Evolutionary conservation across 163 green algal species (phyloP), one percentile per base, ranked within the genome.

Genomic region (Scenedesmus sp.): DNA sequence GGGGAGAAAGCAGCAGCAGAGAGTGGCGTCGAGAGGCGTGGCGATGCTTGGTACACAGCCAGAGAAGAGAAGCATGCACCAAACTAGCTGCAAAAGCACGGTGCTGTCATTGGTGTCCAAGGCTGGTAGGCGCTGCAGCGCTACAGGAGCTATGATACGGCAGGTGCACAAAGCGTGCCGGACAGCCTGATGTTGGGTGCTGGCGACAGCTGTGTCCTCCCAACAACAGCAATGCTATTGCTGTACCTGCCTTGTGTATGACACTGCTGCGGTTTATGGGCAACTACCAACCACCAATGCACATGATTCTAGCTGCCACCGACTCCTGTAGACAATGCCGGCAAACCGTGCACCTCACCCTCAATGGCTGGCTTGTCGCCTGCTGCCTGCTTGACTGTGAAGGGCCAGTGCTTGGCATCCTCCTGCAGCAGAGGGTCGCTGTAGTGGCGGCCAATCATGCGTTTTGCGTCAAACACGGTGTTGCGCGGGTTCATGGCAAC

Each of bases 371-470:
- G 96, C 94, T 98, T 98, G 91, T 98, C 96, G 46, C 92, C 96
- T 59, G 93, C 43, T 18, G 94, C 96, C 5, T 93, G 33, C 72
- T 96, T 90, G 44, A 99, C 95, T 40, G 92, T 96, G 94, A 98
- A 99, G 30, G 97, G 96, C 94, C 94, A 98, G 89, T 97, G 96
- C 94, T 96, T 96, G 49, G 97, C 96, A 87, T 98, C 97, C 44
- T 95, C 91, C 94, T 98, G 95, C 10, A 97, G 90, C 15, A 89
- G 93, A 1, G 94, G 93, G 81, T 98, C 97, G 20, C 91, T 91
- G 93, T 97, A 98, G 90, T 97, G 97, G 90, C 96, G 95, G 43
- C 97, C 96, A 81, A 99, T 99, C 7, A 99, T 95, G 73, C 98
- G 97, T 35, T 81, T 81, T 9, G 72, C 72, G 37, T 81, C 72